phyloP scores from a whole-genome alignment of 306 rosid species.

The Benincasa hispida region DNA sequence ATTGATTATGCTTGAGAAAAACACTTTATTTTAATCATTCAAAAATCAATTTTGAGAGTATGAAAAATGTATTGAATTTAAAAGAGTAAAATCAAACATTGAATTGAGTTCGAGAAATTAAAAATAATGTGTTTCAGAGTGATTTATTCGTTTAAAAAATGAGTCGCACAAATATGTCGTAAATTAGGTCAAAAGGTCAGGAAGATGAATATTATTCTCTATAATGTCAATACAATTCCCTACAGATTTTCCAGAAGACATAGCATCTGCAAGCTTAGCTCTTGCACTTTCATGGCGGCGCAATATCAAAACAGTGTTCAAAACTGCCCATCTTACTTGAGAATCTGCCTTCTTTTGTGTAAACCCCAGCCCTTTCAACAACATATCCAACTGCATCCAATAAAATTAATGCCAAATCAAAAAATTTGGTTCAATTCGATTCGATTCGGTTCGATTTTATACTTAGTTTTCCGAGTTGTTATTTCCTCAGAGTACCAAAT shows the following conservation, averaged over 20 bases:
- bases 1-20: too few relatives aligned
- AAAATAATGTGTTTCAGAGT: too few relatives aligned
- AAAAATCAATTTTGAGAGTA: too few relatives aligned
- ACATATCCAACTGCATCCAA: conserved; percentile 40
- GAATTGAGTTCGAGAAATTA: too few relatives aligned
- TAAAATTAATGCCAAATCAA: not conserved
- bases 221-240: conserved; percentile 66
- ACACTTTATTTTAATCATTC: too few relatives aligned
- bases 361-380: conserved; percentile 61
- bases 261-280: conserved; percentile 65
- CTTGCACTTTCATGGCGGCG: conserved; percentile 72
- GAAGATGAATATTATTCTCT: conserved; percentile 40
- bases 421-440: not conserved
- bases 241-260: conserved; percentile 55
- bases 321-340: conserved; percentile 87
- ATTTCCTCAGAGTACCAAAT: too few relatives aligned
- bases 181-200: conserved; percentile 13
- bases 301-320: conserved; percentile 51
- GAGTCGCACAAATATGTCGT: too few relatives aligned
- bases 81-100: too few relatives aligned
- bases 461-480: too few relatives aligned
- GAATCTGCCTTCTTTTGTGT: conserved; percentile 90
- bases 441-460: too few relatives aligned
- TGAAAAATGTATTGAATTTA: too few relatives aligned
- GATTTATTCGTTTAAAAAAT: too few relatives aligned